Evolutionary conservation across 2,329 filamentous ascomycete genomes (phyloP).

Genomic region (Xylaria polymorpha): DNA sequence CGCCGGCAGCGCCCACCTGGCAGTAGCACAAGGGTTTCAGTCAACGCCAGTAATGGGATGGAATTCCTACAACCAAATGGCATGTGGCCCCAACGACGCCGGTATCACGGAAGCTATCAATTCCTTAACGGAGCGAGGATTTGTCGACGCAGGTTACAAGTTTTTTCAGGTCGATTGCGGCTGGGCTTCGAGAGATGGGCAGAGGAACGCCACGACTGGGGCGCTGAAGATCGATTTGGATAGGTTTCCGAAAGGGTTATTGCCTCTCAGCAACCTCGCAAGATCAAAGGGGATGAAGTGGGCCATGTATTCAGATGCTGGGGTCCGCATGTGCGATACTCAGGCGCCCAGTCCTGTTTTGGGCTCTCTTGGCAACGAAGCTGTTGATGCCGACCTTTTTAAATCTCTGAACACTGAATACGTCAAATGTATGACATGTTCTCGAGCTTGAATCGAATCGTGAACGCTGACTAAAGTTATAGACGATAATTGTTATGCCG

Average conservation of each 20-base stretch:
- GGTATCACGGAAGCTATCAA: constrained; percentile 25
- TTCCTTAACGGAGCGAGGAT: constrained; percentile 23
- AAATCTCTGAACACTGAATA: constrained; percentile 29
- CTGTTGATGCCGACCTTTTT: constrained; percentile 29
- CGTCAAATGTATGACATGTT: constrained; percentile 24
- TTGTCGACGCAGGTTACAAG: constrained; percentile 29
- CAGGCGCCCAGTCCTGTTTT: constrained; percentile 26
- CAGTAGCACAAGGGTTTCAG: constrained; percentile 24
- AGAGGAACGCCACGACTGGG: constrained; percentile 28
- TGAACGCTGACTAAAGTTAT: constrained; percentile 5
- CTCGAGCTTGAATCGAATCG: background rate
- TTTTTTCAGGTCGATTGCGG: constrained; percentile 34
- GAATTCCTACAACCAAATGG: constrained; percentile 35
- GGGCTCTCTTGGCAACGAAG: constrained; percentile 32
- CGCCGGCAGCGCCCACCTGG: constrained; percentile 7
- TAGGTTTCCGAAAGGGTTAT: constrained; percentile 28
- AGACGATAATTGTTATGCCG: constrained; percentile 36
- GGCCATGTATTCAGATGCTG: constrained; percentile 35
- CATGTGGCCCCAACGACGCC: constrained; percentile 22
- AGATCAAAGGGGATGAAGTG: constrained; percentile 34
- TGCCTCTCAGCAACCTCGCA: constrained; percentile 29
- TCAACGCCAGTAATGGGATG: constrained; percentile 33
- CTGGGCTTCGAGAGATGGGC: constrained; percentile 32
- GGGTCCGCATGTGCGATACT: constrained; percentile 33
- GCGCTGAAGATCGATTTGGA: constrained; percentile 29